Evolutionary conservation across 352 stramenopile genomes (phyloP), one percentile per base, ranked within the genome.

Genomic region (Phytopythium vexans): DNA sequence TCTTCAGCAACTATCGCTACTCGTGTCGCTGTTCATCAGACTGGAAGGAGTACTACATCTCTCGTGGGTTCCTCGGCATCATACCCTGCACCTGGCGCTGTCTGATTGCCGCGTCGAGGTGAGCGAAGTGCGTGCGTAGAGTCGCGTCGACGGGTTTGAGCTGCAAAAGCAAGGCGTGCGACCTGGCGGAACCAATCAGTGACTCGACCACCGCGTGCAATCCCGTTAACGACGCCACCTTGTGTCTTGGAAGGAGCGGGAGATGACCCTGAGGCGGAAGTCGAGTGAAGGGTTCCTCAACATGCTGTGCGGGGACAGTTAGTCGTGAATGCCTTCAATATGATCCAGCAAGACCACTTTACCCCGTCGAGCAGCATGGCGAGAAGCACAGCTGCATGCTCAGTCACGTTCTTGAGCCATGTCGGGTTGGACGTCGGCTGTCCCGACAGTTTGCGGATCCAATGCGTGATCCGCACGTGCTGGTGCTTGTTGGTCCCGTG

Each of bases 251-350:
- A 9, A 89, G 61, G 4, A 58, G 60, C 41, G 72, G 62, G 40
- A 89, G 57, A 15, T 72, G 74, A 6, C 77, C 79, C 56, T 86
- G 70, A 10, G 79, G 72, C 11, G 79, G 74, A 66, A 89, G 82
- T 62, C 73, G 85, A 11, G 67, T 68, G 57, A 89, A 87, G 1
- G 72, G 76, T 37, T 83, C 72, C 5, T 71, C 62, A n/a, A 88
- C 21, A 8, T 58, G 49, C 73, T 89, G 21, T n/a, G 27, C 0
- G 32, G 9, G 32, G n/a, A 36, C 9, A 14, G 38, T 8, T 8
- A n/a, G 14, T 31, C 6, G 38, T 36, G 6, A 34, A 12, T 2
- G n/a, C 5, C 7, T 38, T 12, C 9, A 34, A 4, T 31, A 3
- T 6, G 6, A 15, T 7, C 6, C 7, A 32, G 16, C 6, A 8